Conservation (phyloP, 768 basidiomycete species). For the Dendrothele bispora region DNA sequence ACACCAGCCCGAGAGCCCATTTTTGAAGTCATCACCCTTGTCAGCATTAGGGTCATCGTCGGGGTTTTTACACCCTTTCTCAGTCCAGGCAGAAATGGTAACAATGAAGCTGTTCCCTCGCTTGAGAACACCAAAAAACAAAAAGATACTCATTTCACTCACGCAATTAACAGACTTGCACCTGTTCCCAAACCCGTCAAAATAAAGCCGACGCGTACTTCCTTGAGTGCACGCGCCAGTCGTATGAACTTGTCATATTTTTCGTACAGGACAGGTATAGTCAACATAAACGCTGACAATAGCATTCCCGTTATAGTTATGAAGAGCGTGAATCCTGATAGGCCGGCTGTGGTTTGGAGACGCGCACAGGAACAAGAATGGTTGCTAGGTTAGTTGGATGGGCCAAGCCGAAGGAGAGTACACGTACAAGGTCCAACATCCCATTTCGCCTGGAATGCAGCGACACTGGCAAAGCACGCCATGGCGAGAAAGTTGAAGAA, state of each 20-base stretch:
- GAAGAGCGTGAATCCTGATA: constrained; percentile 85
- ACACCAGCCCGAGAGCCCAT: constrained; percentile 80
- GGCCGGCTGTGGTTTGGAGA: too few relatives aligned
- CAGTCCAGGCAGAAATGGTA: constrained; percentile 84
- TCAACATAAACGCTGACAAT: constrained; percentile 69
- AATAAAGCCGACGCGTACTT: constrained; percentile 83
- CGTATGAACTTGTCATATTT: constrained; percentile 81
- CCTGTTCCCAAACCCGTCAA: constrained; percentile 69
- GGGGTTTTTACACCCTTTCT: constrained; percentile 86
- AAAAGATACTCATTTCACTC: too few relatives aligned
- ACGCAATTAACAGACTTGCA: constrained; percentile 76
- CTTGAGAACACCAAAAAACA: too few relatives aligned
- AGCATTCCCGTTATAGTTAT: constrained; percentile 71
- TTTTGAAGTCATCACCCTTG: constrained; percentile 64
- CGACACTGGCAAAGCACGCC: constrained; percentile 89
- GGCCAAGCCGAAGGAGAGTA: neutral
- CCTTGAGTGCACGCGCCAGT: constrained; percentile 78
- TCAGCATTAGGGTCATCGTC: constrained; percentile 77
- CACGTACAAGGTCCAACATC: constrained; percentile 81
- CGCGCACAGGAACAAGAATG: constrained; percentile 2
- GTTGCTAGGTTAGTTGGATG: too few relatives aligned
- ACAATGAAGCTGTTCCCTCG: constrained; percentile 78
- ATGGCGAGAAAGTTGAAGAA: constrained; percentile 95
- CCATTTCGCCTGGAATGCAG: constrained; percentile 86
- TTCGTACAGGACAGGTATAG: constrained; percentile 79